Evolutionary conservation across 2,329 filamentous ascomycete species (phyloP).

Genomic region (Magnaporthiopsis incrustans): DNA sequence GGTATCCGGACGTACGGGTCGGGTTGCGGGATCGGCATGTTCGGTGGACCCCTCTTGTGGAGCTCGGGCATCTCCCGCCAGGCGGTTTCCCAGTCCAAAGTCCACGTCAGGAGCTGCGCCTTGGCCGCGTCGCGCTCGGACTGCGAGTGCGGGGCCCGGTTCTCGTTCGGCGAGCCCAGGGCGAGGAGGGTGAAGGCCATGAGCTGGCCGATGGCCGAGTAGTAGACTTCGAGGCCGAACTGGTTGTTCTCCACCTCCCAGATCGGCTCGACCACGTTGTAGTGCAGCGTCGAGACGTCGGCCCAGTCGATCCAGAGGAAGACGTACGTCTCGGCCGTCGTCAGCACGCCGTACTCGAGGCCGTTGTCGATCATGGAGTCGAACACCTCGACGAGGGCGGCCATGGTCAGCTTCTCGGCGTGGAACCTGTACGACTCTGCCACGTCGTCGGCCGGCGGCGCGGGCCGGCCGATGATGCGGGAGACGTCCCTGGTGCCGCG

Average conservation of each 20-base stretch:
- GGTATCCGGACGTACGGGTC: too few species aligned
- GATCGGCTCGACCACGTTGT: slow-evolving; percentile 24
- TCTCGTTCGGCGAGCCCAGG: slow-evolving; percentile 11
- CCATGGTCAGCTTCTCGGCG: slow-evolving; percentile 28
- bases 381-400: slow-evolving; percentile 38
- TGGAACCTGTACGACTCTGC: slow-evolving; percentile 26
- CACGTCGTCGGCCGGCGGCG: slow-evolving; percentile 17
- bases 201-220: slow-evolving; percentile 21
- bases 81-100: too few species aligned
- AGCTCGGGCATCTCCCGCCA: too few species aligned
- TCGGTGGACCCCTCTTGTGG: too few species aligned
- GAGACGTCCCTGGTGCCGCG: slow-evolving; percentile 18
- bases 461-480: slow-evolving; percentile 15
- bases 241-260: too few species aligned
- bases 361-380: slow-evolving; percentile 40
- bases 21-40: too few species aligned
- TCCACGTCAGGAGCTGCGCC: too few species aligned
- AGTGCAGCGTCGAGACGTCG: slow-evolving; percentile 20
- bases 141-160: too few species aligned
- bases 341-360: slow-evolving; percentile 33
- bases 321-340: slow-evolving; percentile 33
- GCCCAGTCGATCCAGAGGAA: slow-evolving; percentile 27
- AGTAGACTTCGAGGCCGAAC: too few species aligned
- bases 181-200: slow-evolving; percentile 23
- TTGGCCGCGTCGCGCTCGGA: too few species aligned